phyloP scores from a whole-genome alignment of 306 rosid genomes.

The Trichosanthes cucumerina region DNA sequence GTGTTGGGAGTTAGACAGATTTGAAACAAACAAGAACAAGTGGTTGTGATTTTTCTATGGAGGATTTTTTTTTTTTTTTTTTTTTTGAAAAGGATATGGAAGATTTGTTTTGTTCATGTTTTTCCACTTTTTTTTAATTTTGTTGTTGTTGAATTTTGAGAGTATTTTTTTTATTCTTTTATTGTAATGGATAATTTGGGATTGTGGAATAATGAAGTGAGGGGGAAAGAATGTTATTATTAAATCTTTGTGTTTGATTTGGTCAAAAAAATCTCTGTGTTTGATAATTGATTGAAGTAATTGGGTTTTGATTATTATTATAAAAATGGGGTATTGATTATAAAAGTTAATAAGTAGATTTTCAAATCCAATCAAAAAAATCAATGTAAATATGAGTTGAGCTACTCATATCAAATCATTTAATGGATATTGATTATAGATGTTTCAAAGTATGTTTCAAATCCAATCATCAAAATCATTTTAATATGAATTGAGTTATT shows the following conservation, averaged over 20 bases:
- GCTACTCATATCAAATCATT: not conserved
- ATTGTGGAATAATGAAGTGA: not conserved
- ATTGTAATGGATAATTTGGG: not conserved
- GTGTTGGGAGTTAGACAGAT: constrained; percentile 42
- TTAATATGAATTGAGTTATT: not conserved
- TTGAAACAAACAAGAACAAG: constrained; percentile 11
- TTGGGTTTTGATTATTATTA: not conserved
- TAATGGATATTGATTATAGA: not conserved
- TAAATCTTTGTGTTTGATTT: not conserved
- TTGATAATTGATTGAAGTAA: not conserved
- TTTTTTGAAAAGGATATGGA: too few species aligned
- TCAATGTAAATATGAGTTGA: not conserved
- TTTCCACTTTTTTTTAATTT: not conserved
- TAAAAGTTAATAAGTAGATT: not conserved
- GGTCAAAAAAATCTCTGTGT: not conserved
- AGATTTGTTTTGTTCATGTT: not conserved
- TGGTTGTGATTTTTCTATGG: not conserved
- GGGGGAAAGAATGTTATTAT: not conserved
- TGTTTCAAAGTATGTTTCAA: not conserved
- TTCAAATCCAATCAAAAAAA: not conserved
- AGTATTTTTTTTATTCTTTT: not conserved
- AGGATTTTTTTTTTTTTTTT: not conserved
- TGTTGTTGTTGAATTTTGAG: not conserved
- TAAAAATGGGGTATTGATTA: not conserved
- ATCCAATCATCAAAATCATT: too few species aligned